Evolutionary conservation across 2,329 filamentous ascomycete genomes (phyloP), one percentile per base, ranked within the genome.

Genomic region (Teratosphaeria gauchensis): DNA sequence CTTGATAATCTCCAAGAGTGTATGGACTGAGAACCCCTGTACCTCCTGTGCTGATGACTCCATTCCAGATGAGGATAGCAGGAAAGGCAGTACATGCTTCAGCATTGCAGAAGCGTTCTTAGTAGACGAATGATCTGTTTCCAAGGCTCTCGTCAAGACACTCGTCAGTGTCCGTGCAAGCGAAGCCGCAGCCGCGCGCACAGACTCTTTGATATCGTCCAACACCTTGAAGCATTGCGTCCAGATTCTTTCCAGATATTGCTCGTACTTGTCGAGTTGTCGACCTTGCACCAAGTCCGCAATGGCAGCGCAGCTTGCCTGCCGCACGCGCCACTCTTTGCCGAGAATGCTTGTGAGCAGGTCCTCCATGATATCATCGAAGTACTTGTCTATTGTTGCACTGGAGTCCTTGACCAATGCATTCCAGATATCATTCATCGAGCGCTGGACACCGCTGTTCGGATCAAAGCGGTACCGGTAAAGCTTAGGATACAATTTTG

Each of bases 381-480:
- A 96, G 72, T 97, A 82, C 19, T 80, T 78, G 63, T 94, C 86
- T 51, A 97, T 83, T 0, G 88, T 89, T 0, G 82, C 80, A 19
- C 84, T 85, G 1, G 90, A 83, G 66, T 97, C 91, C 69, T 95
- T 95, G 57, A 97, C 91, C n/a, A 99, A 77, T 0, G 92, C 87
- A 67, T 89, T 92, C 94, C 94, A 99, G 64, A 99, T 97, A 62
- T 95, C 90, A 59, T 95, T 92, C 94, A 99, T 99, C 0, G 92
- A 96, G 54, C 86, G 82, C 71, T 92, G 90, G 12, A 97, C 94
- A 63, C 95, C 96, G 1, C 86, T 81, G 69, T 96, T 97, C 0
- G 94, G 94, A 72, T 99, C 94, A 62, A 97, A 97, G 55, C 91
- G 82, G 74, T 97, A 99, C 54, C 94, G 84, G 74, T 88, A 99